Percentiles rank a stretch among this genome's conserved stretches.
Evolutionary conservation across 1,284 basidiomycete genomes (phyloP).

Genomic region (Spongispora temasekensis): DNA sequence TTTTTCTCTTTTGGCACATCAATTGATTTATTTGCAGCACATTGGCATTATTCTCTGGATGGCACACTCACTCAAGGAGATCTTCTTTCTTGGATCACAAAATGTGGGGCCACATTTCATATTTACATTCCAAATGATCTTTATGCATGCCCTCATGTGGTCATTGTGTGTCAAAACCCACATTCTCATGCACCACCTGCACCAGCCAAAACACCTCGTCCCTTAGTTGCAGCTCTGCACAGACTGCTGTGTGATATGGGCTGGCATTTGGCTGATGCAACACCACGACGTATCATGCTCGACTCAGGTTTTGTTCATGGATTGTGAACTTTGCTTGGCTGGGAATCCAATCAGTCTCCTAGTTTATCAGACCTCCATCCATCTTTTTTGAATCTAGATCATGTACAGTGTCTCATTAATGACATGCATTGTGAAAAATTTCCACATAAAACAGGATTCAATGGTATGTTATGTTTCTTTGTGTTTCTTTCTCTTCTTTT

Average conservation of each 20-base stretch:
- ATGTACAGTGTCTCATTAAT: constrained; percentile 23
- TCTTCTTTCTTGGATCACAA: constrained; percentile 1
- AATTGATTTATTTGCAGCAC: constrained; percentile 9
- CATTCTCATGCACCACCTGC: constrained; percentile 18
- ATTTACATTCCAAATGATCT: constrained; percentile 25
- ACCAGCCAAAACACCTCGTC: constrained; percentile 11
- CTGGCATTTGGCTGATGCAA: constrained; percentile 33
- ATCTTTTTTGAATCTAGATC: constrained; percentile 28
- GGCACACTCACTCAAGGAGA: constrained; percentile 11
- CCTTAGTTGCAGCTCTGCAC: constrained; percentile 1
- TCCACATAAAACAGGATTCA: constrained; percentile 25
- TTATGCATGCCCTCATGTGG: constrained; percentile 11
- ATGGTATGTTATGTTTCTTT: constrained; percentile 10
- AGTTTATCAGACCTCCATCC: constrained; percentile 28
- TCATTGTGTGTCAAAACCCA: constrained; percentile 20
- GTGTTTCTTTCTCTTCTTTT: not conserved
- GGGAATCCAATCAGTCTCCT: constrained; percentile 2
- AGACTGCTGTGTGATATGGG: not conserved
- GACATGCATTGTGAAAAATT: constrained; percentile 8
- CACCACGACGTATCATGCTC: constrained; percentile 21
- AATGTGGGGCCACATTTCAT: constrained; percentile 20
- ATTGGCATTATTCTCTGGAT: constrained; percentile 20
- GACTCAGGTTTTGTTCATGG: constrained; percentile 25
- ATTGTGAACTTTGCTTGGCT: constrained; percentile 17
- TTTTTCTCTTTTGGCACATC: not conserved